A percentile compares a stretch with the other conserved stretches of the same genome.
These are phyloP conservation scores for Rutstroemia sp. DNA, from an alignment of 2,329 filamentous ascomycete genomes.

Conservation along the genomic window DNA sequence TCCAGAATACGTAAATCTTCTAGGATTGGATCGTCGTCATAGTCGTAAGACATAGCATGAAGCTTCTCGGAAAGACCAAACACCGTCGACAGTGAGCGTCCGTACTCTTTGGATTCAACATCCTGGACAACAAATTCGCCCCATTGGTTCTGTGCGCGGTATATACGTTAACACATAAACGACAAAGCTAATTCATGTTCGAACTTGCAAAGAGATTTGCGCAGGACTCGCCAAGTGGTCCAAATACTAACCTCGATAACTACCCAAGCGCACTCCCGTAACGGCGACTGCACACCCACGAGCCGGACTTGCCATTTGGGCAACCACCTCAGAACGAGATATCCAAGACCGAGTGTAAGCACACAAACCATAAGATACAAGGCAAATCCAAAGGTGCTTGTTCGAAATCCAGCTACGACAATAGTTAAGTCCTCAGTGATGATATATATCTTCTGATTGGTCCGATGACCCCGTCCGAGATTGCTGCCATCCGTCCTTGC, in stretches of 20 bases:
- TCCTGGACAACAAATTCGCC: slow-evolving; percentile 77
- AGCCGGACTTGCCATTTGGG: slow-evolving; percentile 78
- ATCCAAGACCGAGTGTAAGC: slow-evolving; percentile 68
- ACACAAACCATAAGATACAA: slow-evolving; percentile 66
- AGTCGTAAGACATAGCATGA: slow-evolving; percentile 49
- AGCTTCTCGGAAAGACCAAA: slow-evolving; percentile 63
- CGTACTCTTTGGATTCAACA: slow-evolving; percentile 49
- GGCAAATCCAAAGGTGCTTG: slow-evolving; percentile 60
- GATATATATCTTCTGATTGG: slow-evolving; percentile 89
- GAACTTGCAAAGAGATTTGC: neutral
- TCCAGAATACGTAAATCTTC: slow-evolving; percentile 70
- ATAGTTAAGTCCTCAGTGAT: slow-evolving; percentile 89
- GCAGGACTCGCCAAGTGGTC: neutral
- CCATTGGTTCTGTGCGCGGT: slow-evolving; percentile 72
- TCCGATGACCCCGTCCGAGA: slow-evolving; percentile 51
- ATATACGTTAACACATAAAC: slow-evolving; percentile 27
- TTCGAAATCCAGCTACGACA: slow-evolving; percentile 85
- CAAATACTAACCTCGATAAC: slow-evolving; percentile 64
- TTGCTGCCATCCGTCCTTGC: slow-evolving; percentile 60
- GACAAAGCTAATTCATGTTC: slow-evolving; percentile 4
- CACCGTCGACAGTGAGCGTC: slow-evolving; percentile 49
- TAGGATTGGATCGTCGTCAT: slow-evolving; percentile 74
- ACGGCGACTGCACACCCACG: slow-evolving; percentile 58
- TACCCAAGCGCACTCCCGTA: slow-evolving; percentile 80
- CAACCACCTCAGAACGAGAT: slow-evolving; percentile 82